Percentiles rank a stretch among this genome's conserved stretches.
Conservation (phyloP, 495 filamentous ascomycete genomes). For the Terfezia boudieri region DNA sequence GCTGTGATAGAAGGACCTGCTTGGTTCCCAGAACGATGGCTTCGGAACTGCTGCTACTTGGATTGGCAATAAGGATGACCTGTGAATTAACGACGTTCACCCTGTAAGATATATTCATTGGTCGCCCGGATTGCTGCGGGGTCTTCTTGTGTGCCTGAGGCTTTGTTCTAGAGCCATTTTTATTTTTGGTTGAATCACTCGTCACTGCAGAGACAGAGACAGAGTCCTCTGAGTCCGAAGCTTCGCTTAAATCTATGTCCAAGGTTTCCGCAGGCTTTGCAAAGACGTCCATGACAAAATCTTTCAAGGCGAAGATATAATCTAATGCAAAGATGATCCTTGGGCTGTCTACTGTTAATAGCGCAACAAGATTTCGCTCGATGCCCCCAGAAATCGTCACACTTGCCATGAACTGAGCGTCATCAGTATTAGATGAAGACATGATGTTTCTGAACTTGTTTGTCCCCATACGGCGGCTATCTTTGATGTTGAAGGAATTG, state of each 20-base stretch:
- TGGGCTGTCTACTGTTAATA: slow-evolving; percentile 89
- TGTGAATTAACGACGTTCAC: slow-evolving; percentile 90
- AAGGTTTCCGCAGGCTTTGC: background rate
- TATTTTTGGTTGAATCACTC: background rate
- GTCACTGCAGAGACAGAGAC: background rate
- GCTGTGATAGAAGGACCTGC: slow-evolving; percentile 75
- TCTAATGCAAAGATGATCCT: slow-evolving; percentile 86
- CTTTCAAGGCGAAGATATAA: slow-evolving; percentile 74
- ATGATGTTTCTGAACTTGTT: slow-evolving; percentile 98
- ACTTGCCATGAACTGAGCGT: slow-evolving; percentile 95
- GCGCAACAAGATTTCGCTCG: slow-evolving; percentile 64
- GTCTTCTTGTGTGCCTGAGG: background rate
- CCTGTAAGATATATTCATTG: slow-evolving; percentile 65
- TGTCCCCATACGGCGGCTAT: slow-evolving; percentile 61
- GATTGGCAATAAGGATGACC: slow-evolving; percentile 87
- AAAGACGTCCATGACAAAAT: slow-evolving; percentile 34
- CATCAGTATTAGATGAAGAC: slow-evolving; percentile 81
- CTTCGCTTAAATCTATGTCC: slow-evolving; percentile 13
- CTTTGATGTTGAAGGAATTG: slow-evolving; percentile 81
- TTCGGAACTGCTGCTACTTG: slow-evolving; percentile 67
- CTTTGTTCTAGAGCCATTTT: background rate
- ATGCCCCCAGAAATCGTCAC: slow-evolving; percentile 74
- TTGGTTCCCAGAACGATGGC: slow-evolving; percentile 91
- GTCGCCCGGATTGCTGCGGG: slow-evolving; percentile 17
- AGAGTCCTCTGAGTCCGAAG: slow-evolving; percentile 9